phyloP scores from a whole-genome alignment of 306 rosid species.

The Cajanus cajan region DNA sequence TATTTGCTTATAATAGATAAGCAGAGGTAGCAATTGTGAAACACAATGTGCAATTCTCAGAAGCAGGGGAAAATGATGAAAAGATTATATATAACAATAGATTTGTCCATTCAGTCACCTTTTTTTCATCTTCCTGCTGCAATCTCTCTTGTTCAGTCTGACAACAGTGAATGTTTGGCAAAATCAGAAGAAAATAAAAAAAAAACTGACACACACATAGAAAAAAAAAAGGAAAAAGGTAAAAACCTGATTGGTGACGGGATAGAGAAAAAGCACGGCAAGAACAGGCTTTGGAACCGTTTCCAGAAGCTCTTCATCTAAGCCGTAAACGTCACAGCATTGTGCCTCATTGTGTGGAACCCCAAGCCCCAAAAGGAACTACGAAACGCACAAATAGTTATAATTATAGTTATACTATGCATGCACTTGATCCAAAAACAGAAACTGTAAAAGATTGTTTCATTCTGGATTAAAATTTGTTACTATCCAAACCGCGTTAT shows the following conservation, averaged over 20 bases:
- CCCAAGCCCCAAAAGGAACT: constrained; percentile 96
- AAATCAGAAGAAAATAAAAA: constrained; percentile 13
- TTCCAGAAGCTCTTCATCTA: constrained; percentile 83
- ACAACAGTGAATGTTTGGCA: constrained; percentile 18
- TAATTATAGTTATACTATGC: background rate
- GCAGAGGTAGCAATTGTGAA: background rate
- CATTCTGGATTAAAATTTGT: background rate
- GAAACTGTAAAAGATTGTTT: background rate
- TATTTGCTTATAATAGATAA: too few species aligned
- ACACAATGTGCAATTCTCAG: background rate
- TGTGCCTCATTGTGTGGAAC: constrained; percentile 63
- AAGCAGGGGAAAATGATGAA: background rate
- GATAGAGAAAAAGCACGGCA: constrained; percentile 94
- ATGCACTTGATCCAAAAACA: background rate
- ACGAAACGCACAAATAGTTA: constrained; percentile 32
- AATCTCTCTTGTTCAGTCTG: constrained; percentile 91
- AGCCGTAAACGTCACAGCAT: constrained; percentile 86
- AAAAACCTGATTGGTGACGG: constrained; percentile 63
- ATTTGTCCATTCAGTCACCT: constrained; percentile 39
- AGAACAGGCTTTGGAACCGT: constrained; percentile 96
- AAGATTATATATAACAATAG: background rate
- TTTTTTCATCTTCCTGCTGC: constrained; percentile 52
- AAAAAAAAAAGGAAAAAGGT: background rate
- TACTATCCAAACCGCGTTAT: background rate
- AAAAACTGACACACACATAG: background rate